Base-by-base conservation (phyloP, 306 rosid species). In the Malus asiatica region DNA sequence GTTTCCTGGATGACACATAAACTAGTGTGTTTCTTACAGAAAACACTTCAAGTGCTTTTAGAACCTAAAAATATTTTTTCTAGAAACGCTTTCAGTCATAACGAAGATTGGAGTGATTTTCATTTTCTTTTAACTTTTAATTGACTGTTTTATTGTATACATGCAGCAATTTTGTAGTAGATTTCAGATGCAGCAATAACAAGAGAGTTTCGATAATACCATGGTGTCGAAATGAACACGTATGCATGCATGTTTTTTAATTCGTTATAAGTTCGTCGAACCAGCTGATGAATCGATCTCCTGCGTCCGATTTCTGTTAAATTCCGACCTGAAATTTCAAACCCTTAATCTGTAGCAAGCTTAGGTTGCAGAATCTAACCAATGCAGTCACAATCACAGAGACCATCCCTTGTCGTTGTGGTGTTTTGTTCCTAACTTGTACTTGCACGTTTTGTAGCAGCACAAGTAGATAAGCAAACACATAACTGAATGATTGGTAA, bases 341-440 rank as follows among this genome's bases (percentile, higher is more conserved):
- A 79, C 66, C 74, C 76, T 70, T 20, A 45, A 74, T 44, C 76
- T 90, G 97, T 87, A 82, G 77, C 83, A 67, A 89, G 75, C 81
- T 82, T 48, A 71, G 97, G 97, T 73, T 82, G 88, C 92, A 92
- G 78, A 88, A 92, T 90, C 96, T 86, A 79, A 82, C 80, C 81
- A 78, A 83, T 87, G 77, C 74, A 60, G 83, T 72, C 78, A 86
- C 66, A 80, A 89, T 91, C 91, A 86, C 74, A 69, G 72, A 74
- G 88, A 89, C 93, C 97, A 90, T 89, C 77, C 83, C 91, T 86
- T 86, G 93, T 84, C 89, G 83, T 76, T 73, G 58, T 73, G 81
- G 68, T 85, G 93, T 86, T 80, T 87, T 79, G 87, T 87, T 84
- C 85, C 82, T 63, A 35, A 30, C 66, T 64, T 71, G 55, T 80